Evolutionary conservation across 495 filamentous ascomycete species (phyloP).

Genomic region (Aspergillus hancockii): DNA sequence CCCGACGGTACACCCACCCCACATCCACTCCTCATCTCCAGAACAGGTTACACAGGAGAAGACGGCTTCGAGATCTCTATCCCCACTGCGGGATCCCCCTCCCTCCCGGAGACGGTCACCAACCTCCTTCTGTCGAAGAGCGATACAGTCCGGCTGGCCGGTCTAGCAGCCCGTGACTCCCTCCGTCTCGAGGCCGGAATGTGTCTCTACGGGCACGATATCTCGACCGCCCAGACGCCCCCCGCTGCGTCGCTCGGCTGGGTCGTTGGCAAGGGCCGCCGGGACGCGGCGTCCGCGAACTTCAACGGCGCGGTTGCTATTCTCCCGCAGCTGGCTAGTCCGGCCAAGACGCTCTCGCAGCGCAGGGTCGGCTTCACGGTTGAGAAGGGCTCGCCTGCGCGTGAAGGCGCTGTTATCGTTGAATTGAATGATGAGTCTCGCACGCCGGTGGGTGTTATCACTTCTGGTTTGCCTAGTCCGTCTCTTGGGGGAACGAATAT

Average conservation of each 20-base stretch:
- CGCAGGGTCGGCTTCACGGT: constrained; percentile 81
- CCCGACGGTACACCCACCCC: constrained; percentile 43
- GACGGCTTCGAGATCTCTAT: constrained; percentile 98
- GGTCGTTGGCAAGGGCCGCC: constrained; percentile 79
- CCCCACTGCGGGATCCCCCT: constrained; percentile 42
- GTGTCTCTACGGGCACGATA: constrained; percentile 98
- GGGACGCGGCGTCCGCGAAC: constrained; percentile 50
- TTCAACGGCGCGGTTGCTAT: constrained; percentile 80
- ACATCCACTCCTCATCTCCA: constrained; percentile 70
- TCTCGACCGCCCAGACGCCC: constrained; percentile 86
- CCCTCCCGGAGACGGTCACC: constrained; percentile 46
- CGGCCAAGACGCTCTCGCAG: constrained; percentile 64
- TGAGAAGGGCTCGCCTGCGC: constrained; percentile 79
- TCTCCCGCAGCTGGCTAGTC: constrained; percentile 64
- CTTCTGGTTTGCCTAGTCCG: constrained; percentile 87
- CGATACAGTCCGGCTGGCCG: constrained; percentile 73
- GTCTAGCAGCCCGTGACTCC: constrained; percentile 87
- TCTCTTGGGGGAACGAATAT: constrained; percentile 82
- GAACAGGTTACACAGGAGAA: constrained; percentile 95
- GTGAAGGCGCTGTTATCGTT: constrained; percentile 84
- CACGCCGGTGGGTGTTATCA: constrained; percentile 68
- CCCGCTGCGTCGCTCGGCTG: constrained; percentile 81
- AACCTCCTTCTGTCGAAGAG: constrained; percentile 64
- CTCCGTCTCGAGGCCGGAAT: constrained; percentile 94
- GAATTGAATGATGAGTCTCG: constrained; percentile 56